Conservation (phyloP, 306 rosid genomes). For the Acmispon strigosus region DNA sequence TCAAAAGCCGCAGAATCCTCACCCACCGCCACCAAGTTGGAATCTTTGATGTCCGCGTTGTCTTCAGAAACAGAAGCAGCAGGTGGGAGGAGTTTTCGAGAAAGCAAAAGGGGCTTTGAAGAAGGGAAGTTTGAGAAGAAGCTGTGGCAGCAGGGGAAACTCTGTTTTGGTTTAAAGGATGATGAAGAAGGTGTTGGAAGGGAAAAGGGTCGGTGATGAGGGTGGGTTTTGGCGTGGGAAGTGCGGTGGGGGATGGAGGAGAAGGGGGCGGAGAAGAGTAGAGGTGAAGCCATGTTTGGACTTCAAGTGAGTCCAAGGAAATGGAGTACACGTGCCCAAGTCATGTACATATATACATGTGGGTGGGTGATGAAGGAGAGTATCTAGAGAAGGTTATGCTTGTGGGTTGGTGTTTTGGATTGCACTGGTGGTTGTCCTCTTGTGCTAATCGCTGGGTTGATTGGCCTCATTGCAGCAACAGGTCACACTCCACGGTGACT, state of each 20-base stretch:
- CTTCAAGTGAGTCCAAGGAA: not conserved
- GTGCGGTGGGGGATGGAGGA: slow-evolving; percentile 14
- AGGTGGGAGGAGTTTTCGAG: slow-evolving; percentile 10
- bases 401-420: slow-evolving; percentile 3
- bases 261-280: slow-evolving; percentile 24
- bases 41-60: not conserved
- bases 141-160: not conserved
- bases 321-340: not conserved
- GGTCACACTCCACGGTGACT: no score
- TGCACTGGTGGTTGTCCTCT: not conserved
- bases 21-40: slow-evolving; percentile 42
- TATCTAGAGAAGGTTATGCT: slow-evolving; percentile 13
- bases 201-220: not conserved
- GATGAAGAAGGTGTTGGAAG: not conserved
- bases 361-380: not conserved
- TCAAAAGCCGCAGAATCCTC: slow-evolving; percentile 74
- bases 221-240: not conserved
- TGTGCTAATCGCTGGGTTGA: not conserved
- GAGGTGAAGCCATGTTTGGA: slow-evolving; percentile 35
- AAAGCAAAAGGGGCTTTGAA: not conserved
- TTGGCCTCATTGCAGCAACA: no score
- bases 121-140: no score
- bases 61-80: slow-evolving; percentile 25
- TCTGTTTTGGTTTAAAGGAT: not conserved
- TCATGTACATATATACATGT: not conserved